Evolutionary conservation across 1,284 basidiomycete species (phyloP), one percentile per base, ranked within the genome.

Genomic region (Fomitopsis pinicola): DNA sequence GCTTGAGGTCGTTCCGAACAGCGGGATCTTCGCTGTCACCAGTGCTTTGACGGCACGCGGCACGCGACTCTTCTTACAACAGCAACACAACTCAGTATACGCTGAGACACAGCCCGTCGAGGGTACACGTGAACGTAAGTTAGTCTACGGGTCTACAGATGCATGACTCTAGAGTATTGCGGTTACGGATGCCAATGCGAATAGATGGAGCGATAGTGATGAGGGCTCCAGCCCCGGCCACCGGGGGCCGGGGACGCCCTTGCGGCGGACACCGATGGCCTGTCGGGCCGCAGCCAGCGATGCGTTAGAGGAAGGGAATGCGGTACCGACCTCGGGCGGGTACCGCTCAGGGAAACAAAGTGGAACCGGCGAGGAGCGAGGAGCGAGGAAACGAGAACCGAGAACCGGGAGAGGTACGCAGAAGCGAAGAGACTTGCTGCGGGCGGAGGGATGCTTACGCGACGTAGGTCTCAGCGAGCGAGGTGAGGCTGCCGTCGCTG

Each of bases 401-500:
- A 3, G n/a, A 17, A 15, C 42, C n/a, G 30, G 33, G 48, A 12
- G 17, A 8, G 30, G 6, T n/a, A 9, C 15, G 48, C n/a, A 4
- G 42, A 33, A n/a, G 36, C 36, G 10, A 36, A 17, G 42, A 19
- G 15, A 15, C 33, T 9, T 3, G 6, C 6, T 10, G 14, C 22
- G 28, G 6, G 8, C 28, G 19, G 28, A 33, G 48, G 28, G 38
- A 22, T 2, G 52, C 28, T 60, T 33, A 60, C 48, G 57, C 30
- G 36, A 64, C 56, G 58, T 61, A 61, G 30, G 62, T 58, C 42
- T 62, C 48, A 10, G 62, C 67, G 57, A 68, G 63, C 9, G 61
- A 14, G 8, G 63, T 64, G 26, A 68, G 59, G 62, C 62, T 66
- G 42, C 58, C 62, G 58, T 68, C 67, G 35, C 50, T 58, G 61